phyloP scores from a whole-genome alignment of 805 yeast genomes.

The Saccharomyces mikatae region DNA sequence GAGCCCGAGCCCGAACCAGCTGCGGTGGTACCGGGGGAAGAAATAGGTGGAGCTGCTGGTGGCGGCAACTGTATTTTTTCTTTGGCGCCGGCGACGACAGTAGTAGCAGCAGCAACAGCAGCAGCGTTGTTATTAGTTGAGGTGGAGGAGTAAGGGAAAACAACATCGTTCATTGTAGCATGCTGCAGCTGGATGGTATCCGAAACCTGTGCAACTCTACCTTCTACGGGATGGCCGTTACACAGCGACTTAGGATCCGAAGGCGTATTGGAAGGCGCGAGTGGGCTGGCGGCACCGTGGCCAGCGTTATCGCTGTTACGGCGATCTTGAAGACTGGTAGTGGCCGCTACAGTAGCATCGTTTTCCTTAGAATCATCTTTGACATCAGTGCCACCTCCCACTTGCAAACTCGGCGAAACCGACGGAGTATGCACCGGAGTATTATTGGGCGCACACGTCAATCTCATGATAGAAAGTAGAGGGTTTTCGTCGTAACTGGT shows the following conservation, averaged over 20 bases:
- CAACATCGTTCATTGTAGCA: not conserved
- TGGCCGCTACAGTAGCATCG: not conserved
- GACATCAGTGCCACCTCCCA: conserved; percentile 1
- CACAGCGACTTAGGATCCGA: not conserved
- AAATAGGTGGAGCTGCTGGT: conserved; percentile 4
- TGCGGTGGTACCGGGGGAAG: conserved; percentile 2
- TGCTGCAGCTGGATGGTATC: conserved; percentile 5
- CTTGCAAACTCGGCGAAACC: conserved; percentile 2
- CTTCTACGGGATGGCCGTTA: not conserved
- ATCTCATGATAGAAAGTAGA: conserved; percentile 12
- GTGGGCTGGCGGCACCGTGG: not conserved
- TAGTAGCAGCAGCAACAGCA: not conserved
- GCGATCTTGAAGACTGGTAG: not conserved
- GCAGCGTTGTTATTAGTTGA: not conserved
- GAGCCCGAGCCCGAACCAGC: conserved; percentile 1
- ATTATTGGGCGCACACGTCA: conserved; percentile 24
- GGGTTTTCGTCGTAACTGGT: conserved; percentile 14
- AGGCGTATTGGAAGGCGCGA: not conserved
- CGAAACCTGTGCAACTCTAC: not conserved
- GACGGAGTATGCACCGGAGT: conserved; percentile 23
- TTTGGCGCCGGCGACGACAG: not conserved
- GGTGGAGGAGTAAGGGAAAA: conserved; percentile 2
- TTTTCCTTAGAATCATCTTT: not conserved
- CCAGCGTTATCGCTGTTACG: not conserved
- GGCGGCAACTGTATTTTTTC: conserved; percentile 2